Evolutionary conservation across 1,284 basidiomycete species (phyloP), one percentile per base, ranked within the genome.

Genomic region (Austropuccinia psidii): DNA sequence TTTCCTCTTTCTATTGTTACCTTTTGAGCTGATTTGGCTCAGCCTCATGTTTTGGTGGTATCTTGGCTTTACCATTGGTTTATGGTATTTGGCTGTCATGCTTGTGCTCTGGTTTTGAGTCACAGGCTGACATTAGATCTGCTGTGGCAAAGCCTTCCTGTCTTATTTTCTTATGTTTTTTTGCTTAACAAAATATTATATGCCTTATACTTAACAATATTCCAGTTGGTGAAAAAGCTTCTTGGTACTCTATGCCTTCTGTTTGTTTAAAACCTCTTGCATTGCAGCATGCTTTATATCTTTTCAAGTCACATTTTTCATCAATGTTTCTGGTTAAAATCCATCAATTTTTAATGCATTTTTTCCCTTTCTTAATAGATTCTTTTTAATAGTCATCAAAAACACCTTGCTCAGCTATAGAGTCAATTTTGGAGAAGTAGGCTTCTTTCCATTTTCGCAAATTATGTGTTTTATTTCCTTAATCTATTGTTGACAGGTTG

Each of bases 101-200:
- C n/a, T n/a, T n/a, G n/a, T n/a, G n/a, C n/a, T n/a, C n/a, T n/a
- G n/a, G n/a, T n/a, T n/a, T n/a, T n/a, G n/a, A n/a, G n/a, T n/a
- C n/a, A n/a, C n/a, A n/a, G n/a, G n/a, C n/a, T 5, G 65, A 31
- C 17, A 54, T 67, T 27, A 64, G 61, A 29, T 64, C 43, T 45
- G 61, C 61, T 43, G 61, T 64, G 17, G 47, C 61, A 64, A 67
- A 67, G 54, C 54, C 65, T 13, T 47, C 65, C 27, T 67, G 65
- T 39, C 50, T 52, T 8, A 41, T 35, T 54, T 67, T 29, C 5
- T 37, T n/a, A 37, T 39, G 21, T 24, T 17, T 54, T 11, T 49
- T 27, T 54, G 43, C 65, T 27, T 47, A 47, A 39, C 24, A 50
- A 54, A 17, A 19, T 9, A 67, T 21, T 24, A 67, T 2, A 39